phyloP scores from a whole-genome alignment of 1,284 basidiomycete genomes.

The Dichomitus squalens region DNA sequence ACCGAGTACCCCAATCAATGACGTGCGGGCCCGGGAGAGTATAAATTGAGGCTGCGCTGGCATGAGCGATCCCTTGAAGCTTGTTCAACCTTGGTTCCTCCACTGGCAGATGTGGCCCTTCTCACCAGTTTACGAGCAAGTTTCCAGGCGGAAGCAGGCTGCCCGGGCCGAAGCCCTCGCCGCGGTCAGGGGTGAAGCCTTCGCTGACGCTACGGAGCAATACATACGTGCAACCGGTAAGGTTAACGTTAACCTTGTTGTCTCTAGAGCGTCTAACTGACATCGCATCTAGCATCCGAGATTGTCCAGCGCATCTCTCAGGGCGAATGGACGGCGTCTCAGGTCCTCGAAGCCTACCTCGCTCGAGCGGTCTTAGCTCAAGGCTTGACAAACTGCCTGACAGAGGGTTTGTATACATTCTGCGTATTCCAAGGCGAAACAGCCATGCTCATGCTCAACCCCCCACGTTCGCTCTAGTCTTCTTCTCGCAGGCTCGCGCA shows the following conservation, averaged over 20 bases:
- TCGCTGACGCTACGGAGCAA: slow-evolving; percentile 6
- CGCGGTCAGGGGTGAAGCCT: not conserved
- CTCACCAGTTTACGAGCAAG: slow-evolving; percentile 31
- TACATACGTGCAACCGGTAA: slow-evolving; percentile 34
- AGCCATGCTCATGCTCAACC: not conserved
- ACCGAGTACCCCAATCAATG: no score
- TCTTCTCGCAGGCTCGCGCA: slow-evolving; percentile 46
- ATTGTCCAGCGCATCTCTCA: slow-evolving; percentile 61
- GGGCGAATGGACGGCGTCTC: slow-evolving; percentile 72
- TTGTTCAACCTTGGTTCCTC: not conserved
- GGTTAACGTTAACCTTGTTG: no score
- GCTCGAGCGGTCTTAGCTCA: slow-evolving; percentile 68
- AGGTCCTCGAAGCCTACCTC: slow-evolving; percentile 77
- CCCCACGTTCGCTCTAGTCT: not conserved
- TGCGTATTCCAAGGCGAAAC: not conserved
- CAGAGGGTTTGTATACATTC: slow-evolving; percentile 56
- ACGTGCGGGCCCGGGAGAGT: no score
- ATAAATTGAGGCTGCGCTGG: not conserved
- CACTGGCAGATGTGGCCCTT: slow-evolving; percentile 50
- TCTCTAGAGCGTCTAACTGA: no score
- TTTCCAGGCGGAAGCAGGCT: slow-evolving; percentile 37
- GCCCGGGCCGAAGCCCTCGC: slow-evolving; percentile 36
- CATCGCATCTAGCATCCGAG: slow-evolving; percentile 33
- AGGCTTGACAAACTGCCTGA: slow-evolving; percentile 71
- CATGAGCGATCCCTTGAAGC: not conserved